Evolutionary conservation across 805 yeast genomes (phyloP), one percentile per base, ranked within the genome.

Genomic region (Grigorovia yakushimaensis): DNA sequence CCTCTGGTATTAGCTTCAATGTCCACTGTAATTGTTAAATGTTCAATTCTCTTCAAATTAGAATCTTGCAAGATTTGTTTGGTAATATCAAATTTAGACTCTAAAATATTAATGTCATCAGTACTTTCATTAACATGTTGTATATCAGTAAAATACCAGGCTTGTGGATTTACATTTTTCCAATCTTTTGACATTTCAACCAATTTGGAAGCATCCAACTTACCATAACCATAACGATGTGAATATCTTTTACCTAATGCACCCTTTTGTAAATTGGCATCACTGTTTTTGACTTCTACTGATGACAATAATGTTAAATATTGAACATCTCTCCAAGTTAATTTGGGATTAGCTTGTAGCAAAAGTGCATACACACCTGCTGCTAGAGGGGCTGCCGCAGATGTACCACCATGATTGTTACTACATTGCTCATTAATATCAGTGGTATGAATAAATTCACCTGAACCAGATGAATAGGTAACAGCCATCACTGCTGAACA

Each of bases 341-440:
- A 74, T 4, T 82, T 74, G 1, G 96, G 95, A 54, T 95, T 84
- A 3, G 83, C 88, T 55, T 82, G 81, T 44, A 93, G 70, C 2
- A 86, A 86, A 45, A 93, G 70, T 0, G 97, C 78, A 62, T 85
- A 88, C 1, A 93, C 75, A n/a, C 98, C 98, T 0, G 98, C 97
- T 0, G 97, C 98, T 48, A 93, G 73, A 0, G 98, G 98, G 0
- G 98, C 98, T 15, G 98, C 97, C 0, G 98, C 98, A 20, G 98
- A 91, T 0, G 98, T 93, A 19, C 98, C 98, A 10, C 97, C 96
- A 64, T 93, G 98, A 22, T 56, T 64, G 37, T 73, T 73, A 1
- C 94, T 70, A 65, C 98, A 93, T 54, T 69, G 65, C 6, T 75
- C 74, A 44, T 80, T 72, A 40, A 86, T 74, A 61, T 86, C 95